Conservation (phyloP, 2,329 filamentous ascomycete species). For the Corinectria fuckeliana region DNA sequence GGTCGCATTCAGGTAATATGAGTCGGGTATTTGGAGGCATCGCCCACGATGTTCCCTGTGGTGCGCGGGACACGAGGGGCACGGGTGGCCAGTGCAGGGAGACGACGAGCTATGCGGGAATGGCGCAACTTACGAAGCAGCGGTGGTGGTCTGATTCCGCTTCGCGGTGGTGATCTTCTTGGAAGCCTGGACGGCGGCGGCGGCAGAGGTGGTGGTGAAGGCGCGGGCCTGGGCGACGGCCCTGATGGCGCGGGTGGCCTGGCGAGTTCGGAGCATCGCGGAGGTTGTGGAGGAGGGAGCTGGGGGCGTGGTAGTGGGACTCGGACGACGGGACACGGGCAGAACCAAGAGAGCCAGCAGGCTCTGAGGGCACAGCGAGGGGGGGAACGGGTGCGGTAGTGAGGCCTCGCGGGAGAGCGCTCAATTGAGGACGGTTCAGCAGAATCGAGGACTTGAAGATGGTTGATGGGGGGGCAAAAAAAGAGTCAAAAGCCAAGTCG, state of each 20-base stretch:
- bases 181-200: constrained; percentile 44
- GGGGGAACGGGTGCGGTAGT: constrained; percentile 3
- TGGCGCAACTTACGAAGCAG: constrained; percentile 56
- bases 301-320: constrained; percentile 14
- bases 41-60: not conserved
- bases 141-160: constrained; percentile 56
- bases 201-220: constrained; percentile 49
- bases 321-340: constrained; percentile 6
- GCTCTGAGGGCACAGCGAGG: constrained; percentile 14
- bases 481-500: constrained; percentile 20
- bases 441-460: not conserved
- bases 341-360: constrained; percentile 18
- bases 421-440: constrained; percentile 28
- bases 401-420: constrained; percentile 3
- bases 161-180: constrained; percentile 50
- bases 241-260: constrained; percentile 50
- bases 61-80: constrained; percentile 21
- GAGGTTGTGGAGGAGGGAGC: constrained; percentile 18
- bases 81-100: constrained; percentile 8
- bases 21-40: not conserved
- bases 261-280: constrained; percentile 31
- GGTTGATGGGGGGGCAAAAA: constrained; percentile 21
- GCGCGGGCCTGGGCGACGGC: constrained; percentile 50
- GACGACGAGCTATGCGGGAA: constrained; percentile 4
- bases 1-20: constrained; percentile 5